Conservation (phyloP, 306 rosid species). For the Gleditsia sinensis region DNA sequence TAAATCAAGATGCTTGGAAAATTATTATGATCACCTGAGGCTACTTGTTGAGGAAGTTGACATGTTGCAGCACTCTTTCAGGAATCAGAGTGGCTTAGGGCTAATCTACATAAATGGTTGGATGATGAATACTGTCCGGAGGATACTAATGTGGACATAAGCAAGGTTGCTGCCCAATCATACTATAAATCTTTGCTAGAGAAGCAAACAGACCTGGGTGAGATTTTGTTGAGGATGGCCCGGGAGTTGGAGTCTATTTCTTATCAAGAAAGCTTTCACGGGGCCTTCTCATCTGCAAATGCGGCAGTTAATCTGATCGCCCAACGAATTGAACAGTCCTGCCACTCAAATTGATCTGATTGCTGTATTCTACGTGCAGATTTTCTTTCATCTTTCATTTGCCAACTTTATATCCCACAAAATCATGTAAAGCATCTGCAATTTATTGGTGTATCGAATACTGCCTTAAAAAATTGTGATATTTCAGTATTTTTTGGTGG, state of each 20-base stretch:
- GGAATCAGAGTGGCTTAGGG: slow-evolving; percentile 98
- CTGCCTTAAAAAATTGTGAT: not conserved
- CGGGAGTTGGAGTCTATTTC: slow-evolving; percentile 67
- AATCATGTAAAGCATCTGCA: slow-evolving; percentile 3
- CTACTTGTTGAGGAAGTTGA: not conserved
- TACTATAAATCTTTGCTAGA: slow-evolving; percentile 65
- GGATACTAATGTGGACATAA: slow-evolving; percentile 82
- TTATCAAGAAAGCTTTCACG: slow-evolving; percentile 93
- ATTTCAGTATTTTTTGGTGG: not conserved
- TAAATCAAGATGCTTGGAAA: not conserved
- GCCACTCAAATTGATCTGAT: slow-evolving; percentile 7
- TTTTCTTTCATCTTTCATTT: not conserved
- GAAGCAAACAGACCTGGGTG: slow-evolving; percentile 73
- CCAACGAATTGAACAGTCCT: slow-evolving; percentile 58
- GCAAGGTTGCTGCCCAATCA: slow-evolving; percentile 83
- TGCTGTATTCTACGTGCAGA: not conserved
- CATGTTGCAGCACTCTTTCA: slow-evolving; percentile 26
- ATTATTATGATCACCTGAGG: not conserved
- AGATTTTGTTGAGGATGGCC: slow-evolving; percentile 82
- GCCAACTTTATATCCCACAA: not conserved
- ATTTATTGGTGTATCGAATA: not conserved
- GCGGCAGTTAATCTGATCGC: slow-evolving; percentile 84
- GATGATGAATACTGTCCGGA: slow-evolving; percentile 98
- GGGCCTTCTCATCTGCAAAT: slow-evolving; percentile 93
- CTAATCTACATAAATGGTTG: slow-evolving; percentile 80